Evolutionary conservation across 2,329 filamentous ascomycete genomes (phyloP).

Genomic region (Epichloe uncinata): DNA sequence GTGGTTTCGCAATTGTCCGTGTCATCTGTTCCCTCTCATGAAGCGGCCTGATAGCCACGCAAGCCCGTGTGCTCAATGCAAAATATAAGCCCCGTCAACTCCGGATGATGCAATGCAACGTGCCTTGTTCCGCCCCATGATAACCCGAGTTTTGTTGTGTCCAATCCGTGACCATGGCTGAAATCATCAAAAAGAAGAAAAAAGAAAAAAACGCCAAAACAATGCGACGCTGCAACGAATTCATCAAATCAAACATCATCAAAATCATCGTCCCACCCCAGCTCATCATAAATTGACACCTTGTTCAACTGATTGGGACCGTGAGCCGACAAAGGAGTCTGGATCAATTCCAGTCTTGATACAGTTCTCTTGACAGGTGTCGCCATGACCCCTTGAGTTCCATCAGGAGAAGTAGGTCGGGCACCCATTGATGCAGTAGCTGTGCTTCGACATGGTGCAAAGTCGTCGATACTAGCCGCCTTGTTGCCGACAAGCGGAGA

Average conservation of each 20-base stretch:
- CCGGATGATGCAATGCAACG: background rate
- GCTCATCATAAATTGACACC: slow-evolving; percentile 36
- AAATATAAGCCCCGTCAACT: background rate
- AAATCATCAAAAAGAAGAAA: background rate
- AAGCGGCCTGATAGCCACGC: background rate
- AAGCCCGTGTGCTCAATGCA: background rate
- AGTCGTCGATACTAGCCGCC: slow-evolving; percentile 6
- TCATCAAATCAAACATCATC: slow-evolving; percentile 28
- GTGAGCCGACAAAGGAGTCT: slow-evolving; percentile 8
- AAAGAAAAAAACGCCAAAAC: slow-evolving; percentile 4
- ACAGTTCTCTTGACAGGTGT: slow-evolving; percentile 27
- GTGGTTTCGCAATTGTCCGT: background rate
- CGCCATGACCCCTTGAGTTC: slow-evolving; percentile 16
- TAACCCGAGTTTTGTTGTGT: background rate
- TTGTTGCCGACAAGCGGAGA: slow-evolving; percentile 21
- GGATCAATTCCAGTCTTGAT: slow-evolving; percentile 6
- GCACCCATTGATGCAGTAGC: slow-evolving; percentile 9
- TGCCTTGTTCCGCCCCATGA: background rate
- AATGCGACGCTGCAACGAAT: slow-evolving; percentile 1
- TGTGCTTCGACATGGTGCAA: slow-evolving; percentile 7
- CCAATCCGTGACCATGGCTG: background rate
- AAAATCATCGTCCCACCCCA: slow-evolving; percentile 47
- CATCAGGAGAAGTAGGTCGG: slow-evolving; percentile 7
- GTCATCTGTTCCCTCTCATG: background rate
- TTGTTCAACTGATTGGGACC: slow-evolving; percentile 13